These are phyloP conservation scores for Epichloe gansuensis DNA, from an alignment of 2,329 filamentous ascomycete genomes.

Conservation along the genomic window DNA sequence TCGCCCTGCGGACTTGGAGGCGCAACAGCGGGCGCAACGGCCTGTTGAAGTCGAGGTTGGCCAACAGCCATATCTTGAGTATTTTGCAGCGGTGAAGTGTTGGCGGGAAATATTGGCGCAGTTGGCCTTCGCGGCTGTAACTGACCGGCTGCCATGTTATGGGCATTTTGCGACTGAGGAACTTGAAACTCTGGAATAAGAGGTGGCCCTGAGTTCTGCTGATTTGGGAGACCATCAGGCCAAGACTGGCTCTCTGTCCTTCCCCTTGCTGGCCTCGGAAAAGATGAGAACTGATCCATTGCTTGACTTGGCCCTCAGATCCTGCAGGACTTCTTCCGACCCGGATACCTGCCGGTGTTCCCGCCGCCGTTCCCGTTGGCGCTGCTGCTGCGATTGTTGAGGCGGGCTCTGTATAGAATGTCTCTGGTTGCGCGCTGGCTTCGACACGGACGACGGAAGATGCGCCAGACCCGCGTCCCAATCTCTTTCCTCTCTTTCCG, in stretches of 20 bases:
- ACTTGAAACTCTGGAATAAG: background rate
- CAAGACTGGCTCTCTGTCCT: background rate
- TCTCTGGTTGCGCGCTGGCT: constrained; percentile 4
- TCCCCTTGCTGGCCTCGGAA: constrained; percentile 10
- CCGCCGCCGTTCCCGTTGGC: background rate
- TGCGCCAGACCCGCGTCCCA: background rate
- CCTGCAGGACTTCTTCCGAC: background rate
- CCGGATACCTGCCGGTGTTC: background rate
- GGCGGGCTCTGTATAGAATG: background rate
- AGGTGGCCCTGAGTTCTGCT: background rate
- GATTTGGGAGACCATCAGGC: background rate
- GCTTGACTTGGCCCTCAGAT: background rate
- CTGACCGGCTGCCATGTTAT: background rate
- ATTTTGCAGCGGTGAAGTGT: background rate
- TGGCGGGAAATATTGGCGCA: background rate
- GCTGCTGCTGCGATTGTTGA: background rate
- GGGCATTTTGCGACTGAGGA: background rate
- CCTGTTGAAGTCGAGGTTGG: background rate
- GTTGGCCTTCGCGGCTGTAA: background rate
- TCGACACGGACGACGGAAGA: constrained; percentile 7
- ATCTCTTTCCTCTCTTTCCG: background rate
- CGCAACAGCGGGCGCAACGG: background rate
- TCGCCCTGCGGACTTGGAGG: background rate
- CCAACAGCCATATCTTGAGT: background rate
- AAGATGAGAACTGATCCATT: constrained; percentile 9